A percentile compares a stretch with the other conserved stretches of the same genome.
Evolutionary conservation across 2,329 filamentous ascomycete genomes (phyloP).

Genomic region (Talaromyces sp.): DNA sequence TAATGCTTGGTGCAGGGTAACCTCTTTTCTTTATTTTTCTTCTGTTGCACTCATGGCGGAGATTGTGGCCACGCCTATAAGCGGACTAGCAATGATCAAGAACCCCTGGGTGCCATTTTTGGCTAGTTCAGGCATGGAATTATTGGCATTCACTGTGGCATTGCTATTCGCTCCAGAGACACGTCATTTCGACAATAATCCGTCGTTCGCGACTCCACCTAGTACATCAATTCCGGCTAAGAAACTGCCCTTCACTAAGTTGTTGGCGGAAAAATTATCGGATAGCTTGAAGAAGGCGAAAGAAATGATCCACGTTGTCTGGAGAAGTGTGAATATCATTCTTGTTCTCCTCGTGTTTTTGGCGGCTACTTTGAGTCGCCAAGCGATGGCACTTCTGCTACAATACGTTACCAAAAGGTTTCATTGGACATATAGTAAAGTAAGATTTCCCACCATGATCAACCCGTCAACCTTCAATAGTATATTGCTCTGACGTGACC

Average conservation of each 20-base stretch:
- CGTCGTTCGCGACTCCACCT: neutral
- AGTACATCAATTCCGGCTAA: too few relatives aligned
- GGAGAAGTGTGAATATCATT: conserved; percentile 1
- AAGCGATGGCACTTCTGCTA: conserved; percentile 3
- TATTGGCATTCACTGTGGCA: conserved; percentile 2
- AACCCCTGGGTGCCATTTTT: conserved; percentile 21
- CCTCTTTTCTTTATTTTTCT: conserved; percentile 13
- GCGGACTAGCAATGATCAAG: conserved; percentile 25
- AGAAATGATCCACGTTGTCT: too few relatives aligned
- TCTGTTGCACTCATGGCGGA: conserved; percentile 22
- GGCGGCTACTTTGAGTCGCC: neutral
- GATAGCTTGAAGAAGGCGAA: too few relatives aligned
- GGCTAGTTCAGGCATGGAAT: conserved; percentile 5
- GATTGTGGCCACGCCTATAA: conserved; percentile 24
- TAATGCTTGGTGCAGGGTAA: neutral
- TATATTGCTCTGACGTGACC: neutral
- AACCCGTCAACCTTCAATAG: too few relatives aligned
- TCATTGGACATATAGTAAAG: conserved; percentile 7
- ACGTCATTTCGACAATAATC: too few relatives aligned
- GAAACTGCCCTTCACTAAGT: too few relatives aligned
- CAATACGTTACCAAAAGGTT: conserved; percentile 8
- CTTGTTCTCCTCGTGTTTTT: conserved; percentile 8
- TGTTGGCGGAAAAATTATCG: too few relatives aligned
- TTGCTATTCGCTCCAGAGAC: conserved; percentile 7
- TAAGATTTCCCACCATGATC: neutral